Conservation (phyloP, 768 basidiomycete genomes). For the Tricholoma bakamatsutake region DNA sequence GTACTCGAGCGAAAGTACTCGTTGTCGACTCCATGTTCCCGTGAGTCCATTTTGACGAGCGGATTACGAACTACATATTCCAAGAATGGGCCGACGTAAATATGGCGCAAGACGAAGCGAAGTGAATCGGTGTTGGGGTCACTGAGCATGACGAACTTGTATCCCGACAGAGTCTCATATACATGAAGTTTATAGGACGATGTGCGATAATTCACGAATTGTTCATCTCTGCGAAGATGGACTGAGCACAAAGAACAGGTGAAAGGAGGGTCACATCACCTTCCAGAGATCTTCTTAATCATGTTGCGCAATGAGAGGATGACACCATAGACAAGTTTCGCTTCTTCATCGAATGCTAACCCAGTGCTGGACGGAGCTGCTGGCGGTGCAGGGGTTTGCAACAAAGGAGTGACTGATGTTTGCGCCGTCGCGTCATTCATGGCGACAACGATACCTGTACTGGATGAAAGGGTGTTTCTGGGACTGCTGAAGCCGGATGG, state of each 20-base stretch:
- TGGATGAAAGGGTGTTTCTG: slow-evolving; percentile 59
- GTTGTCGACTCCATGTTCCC: slow-evolving; percentile 84
- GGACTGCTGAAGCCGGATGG: slow-evolving; percentile 48
- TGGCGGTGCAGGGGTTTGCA: slow-evolving; percentile 28
- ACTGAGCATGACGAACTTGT: slow-evolving; percentile 93
- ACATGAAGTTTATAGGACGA: slow-evolving; percentile 91
- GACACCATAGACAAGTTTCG: slow-evolving; percentile 95
- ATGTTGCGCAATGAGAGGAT: slow-evolving; percentile 88
- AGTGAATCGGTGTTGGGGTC: slow-evolving; percentile 82
- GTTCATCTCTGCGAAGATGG: slow-evolving; percentile 63
- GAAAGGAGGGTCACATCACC: slow-evolving; percentile 37
- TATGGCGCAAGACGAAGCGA: slow-evolving; percentile 75
- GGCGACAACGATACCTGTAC: slow-evolving; percentile 66
- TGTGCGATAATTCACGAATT: slow-evolving; percentile 86
- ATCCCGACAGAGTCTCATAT: slow-evolving; percentile 86
- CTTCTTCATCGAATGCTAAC: slow-evolving; percentile 94
- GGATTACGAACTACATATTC: slow-evolving; percentile 95
- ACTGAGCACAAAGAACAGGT: not conserved
- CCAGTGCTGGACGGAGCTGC: slow-evolving; percentile 39
- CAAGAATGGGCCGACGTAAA: slow-evolving; percentile 91
- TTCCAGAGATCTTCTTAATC: slow-evolving; percentile 88
- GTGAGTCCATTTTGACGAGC: slow-evolving; percentile 76
- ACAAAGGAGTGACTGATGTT: slow-evolving; percentile 29
- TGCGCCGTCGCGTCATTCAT: slow-evolving; percentile 35
- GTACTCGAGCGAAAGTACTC: slow-evolving; percentile 81